Base-by-base conservation (phyloP, 2,329 filamentous ascomycete genomes). In the Fusarium tjaetaba region DNA sequence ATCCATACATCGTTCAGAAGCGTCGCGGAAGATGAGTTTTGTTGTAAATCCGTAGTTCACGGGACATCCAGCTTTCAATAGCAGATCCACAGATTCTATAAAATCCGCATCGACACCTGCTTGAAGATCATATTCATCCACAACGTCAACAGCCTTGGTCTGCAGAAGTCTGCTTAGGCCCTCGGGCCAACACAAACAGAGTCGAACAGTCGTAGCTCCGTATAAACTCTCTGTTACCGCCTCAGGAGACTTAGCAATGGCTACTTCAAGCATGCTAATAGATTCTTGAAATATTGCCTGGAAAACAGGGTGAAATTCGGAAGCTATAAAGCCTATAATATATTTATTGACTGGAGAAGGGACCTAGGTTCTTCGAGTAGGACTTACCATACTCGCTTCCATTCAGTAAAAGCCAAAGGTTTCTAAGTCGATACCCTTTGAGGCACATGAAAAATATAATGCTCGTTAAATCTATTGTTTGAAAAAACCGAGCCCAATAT, bases 101-200 rank as follows among this genome's bases (percentile, higher is more conserved):
- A 20, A 48, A 22, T 48, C 26, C 4, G 4, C 9, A 0, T 1
- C 0, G 3, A 15, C 26, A 28, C 26, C 45, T 0, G 2, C 0
- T 3, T 0, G 0, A 22, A 46, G 43, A 4, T 1, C 13, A 0
- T 0, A 0, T 46, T 46, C 43, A 11, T 22, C 0, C 0, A 46
- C 0, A 7, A 7, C 0, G 0, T 28, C 3, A 22, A 15, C 13
- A 28, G 26, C 26, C 0, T 22, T 1, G 6, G 11, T 48, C 4
- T 2, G 0, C 9, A 48, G 6, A 11, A 48, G 26, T 9, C 3
- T 28, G 5, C 2, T 1, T 11, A 46, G 20, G 9, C 45, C 45
- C 26, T 46, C 45, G 0, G 45, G 45, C 43, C 43, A 46, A 28
- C 4, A 1, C 3, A 1, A 0, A 28, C 43, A 46, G 8, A 46